A percentile compares a stretch with the other conserved stretches of the same genome.
These are phyloP conservation scores for Choanephora cucurbitarum DNA, from an alignment of 371 early-diverging fungal species.

Conservation along the genomic window DNA sequence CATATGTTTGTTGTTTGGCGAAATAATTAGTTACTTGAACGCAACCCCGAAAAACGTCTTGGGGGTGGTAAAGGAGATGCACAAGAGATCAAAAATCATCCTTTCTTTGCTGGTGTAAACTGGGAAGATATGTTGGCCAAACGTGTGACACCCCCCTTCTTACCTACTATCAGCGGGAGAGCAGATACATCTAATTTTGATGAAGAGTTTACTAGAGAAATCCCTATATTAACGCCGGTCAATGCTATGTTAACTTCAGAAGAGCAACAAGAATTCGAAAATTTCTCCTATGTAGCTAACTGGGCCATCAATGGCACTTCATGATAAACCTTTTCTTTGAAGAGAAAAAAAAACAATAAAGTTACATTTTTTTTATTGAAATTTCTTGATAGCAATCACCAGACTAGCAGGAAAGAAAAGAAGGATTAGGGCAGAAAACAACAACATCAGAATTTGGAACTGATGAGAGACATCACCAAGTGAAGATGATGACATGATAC, in stretches of 20 bases:
- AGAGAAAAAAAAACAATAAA: background rate
- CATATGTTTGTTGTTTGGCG: too few species aligned
- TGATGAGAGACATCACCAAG: background rate
- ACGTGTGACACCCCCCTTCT: constrained; percentile 81
- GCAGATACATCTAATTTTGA: constrained; percentile 94
- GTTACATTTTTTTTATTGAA: constrained; percentile 2
- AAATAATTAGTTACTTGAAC: constrained; percentile 65
- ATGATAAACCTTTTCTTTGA: too few species aligned
- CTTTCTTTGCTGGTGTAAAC: constrained; percentile 88
- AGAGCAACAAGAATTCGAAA: constrained; percentile 87
- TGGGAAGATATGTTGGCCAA: constrained; percentile 88
- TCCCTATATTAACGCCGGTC: constrained; percentile 87
- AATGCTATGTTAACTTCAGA: constrained; percentile 69
- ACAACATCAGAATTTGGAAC: constrained; percentile 13
- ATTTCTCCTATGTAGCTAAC: constrained; percentile 88
- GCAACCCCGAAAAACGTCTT: constrained; percentile 81
- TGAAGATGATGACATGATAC: constrained; percentile 4
- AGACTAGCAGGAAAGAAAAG: background rate
- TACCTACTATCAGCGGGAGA: constrained; percentile 74
- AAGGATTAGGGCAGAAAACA: background rate
- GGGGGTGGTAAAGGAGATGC: constrained; percentile 81
- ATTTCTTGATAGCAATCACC: background rate
- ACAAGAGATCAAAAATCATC: constrained; percentile 89
- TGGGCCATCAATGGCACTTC: constrained; percentile 58
- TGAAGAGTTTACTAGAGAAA: constrained; percentile 88